Conservation (phyloP, 2,329 filamentous ascomycete species). For the Cordyceps tenuipes region DNA sequence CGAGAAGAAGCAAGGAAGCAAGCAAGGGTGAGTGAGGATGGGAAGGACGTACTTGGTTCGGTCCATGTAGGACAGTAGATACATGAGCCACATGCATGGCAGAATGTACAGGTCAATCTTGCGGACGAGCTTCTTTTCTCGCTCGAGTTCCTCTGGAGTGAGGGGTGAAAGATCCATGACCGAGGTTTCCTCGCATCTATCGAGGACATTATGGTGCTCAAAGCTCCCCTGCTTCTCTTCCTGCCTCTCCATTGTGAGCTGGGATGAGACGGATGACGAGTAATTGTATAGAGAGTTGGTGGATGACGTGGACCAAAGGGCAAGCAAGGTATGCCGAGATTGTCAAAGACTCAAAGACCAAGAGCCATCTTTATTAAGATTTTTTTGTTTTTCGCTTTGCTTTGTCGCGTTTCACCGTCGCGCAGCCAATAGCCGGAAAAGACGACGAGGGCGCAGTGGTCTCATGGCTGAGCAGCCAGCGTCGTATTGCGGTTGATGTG, state of each 20-base stretch:
- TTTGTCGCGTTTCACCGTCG: neutral
- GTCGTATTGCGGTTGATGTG: neutral
- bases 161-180: neutral
- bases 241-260: neutral
- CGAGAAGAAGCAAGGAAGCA: too few species aligned
- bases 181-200: neutral
- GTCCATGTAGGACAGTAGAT: slow-evolving; percentile 18
- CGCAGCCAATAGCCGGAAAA: neutral
- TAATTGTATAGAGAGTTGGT: neutral
- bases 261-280: neutral
- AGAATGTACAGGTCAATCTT: slow-evolving; percentile 28
- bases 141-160: neutral
- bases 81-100: slow-evolving; percentile 46
- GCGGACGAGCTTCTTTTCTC: slow-evolving; percentile 13
- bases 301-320: neutral
- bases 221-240: neutral
- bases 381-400: neutral
- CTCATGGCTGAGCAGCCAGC: neutral
- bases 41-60: slow-evolving; percentile 14
- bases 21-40: neutral
- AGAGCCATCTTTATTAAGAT: neutral
- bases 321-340: neutral
- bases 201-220: neutral
- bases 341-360: neutral
- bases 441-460: neutral